Conservation (phyloP, 495 filamentous ascomycete species). For the Talaromyces wortmannii region DNA sequence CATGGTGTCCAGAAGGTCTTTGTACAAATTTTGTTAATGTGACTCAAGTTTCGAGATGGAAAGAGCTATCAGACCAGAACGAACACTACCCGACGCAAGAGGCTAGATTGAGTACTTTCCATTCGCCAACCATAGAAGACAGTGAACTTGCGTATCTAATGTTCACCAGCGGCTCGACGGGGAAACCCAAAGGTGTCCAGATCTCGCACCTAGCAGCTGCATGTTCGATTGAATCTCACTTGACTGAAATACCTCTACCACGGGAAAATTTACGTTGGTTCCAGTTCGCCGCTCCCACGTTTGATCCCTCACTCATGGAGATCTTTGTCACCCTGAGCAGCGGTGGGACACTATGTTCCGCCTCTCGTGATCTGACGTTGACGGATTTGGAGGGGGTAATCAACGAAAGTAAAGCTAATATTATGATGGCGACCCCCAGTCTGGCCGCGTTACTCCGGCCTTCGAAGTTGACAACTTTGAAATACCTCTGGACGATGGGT, state of each 20-base stretch:
- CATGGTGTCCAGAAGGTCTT: neutral
- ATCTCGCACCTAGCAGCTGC: neutral
- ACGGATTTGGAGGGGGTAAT: neutral
- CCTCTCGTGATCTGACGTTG: neutral
- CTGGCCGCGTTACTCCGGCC: neutral
- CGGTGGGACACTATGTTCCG: neutral
- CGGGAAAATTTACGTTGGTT: neutral
- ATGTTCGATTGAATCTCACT: neutral
- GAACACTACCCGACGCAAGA: neutral
- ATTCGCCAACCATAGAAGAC: constrained; percentile 59
- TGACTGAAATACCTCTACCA: neutral
- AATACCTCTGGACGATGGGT: neutral
- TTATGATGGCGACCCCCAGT: neutral
- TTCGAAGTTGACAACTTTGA: neutral
- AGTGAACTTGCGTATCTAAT: constrained; percentile 96
- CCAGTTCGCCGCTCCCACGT: neutral
- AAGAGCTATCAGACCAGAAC: neutral
- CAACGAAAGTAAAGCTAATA: neutral
- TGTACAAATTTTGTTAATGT: neutral
- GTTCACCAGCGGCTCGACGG: constrained; percentile 95
- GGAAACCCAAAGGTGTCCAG: constrained; percentile 98
- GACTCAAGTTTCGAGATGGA: neutral
- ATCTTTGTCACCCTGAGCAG: neutral
- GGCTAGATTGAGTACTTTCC: no score
- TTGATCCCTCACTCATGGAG: neutral